A percentile compares a stretch with the other conserved stretches of the same genome.
Conservation (phyloP, 2,329 filamentous ascomycete genomes). For the Paecilomyces niveus region DNA sequence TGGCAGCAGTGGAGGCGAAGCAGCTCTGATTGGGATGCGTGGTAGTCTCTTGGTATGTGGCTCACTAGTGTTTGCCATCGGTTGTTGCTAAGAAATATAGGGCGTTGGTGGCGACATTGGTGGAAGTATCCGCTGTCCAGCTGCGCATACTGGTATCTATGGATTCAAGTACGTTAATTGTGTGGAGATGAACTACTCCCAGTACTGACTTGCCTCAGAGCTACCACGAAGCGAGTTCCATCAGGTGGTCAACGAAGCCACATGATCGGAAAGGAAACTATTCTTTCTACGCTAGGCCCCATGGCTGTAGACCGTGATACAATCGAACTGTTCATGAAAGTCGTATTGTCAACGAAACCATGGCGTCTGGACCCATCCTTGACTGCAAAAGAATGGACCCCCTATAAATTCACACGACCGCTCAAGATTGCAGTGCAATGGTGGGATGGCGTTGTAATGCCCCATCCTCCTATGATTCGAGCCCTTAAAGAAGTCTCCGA, state of each 20-base stretch:
- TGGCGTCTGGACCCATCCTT: neutral
- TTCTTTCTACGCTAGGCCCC: neutral
- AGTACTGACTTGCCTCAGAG: neutral
- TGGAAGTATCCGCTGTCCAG: neutral
- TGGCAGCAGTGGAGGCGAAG: neutral
- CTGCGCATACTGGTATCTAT: neutral
- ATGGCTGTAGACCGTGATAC: neutral
- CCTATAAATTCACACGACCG: neutral
- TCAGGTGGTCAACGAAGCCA: neutral
- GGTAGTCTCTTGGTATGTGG: neutral
- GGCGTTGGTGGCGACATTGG: neutral
- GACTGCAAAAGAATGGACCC: neutral
- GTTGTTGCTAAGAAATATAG: neutral
- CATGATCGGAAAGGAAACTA: neutral
- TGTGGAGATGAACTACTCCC: neutral
- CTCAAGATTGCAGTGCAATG: neutral
- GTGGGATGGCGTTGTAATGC: neutral
- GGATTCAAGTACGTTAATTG: neutral
- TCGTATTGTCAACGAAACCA: neutral
- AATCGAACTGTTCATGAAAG: neutral
- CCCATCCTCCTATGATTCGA: neutral
- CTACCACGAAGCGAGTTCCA: neutral
- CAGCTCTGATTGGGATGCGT: neutral
- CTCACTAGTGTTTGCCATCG: neutral
- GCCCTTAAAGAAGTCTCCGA: neutral